Evolutionary conservation across 1,284 basidiomycete species (phyloP), one percentile per base, ranked within the genome.

Genomic region (Tilletia caries): DNA sequence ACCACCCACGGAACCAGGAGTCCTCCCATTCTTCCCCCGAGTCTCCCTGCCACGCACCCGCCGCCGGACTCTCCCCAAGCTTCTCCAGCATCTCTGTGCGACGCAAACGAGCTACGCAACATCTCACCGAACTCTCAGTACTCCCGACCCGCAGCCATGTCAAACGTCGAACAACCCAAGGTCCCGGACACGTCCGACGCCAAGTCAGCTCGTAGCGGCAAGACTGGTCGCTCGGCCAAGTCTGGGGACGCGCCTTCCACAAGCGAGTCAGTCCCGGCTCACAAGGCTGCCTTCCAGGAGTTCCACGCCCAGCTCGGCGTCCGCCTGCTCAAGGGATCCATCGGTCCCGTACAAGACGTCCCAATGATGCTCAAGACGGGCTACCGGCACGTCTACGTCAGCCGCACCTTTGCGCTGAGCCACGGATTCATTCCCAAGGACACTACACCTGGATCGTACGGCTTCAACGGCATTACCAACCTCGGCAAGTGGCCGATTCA

Each of bases 331-430:
- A 87, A 91, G 75, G 95, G 95, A 15, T 91, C 89, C 76, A 92
- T 98, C 71, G 95, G 94, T 0, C 91, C 92, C 29, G 92, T 95
- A 37, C 86, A 90, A 71, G 90, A 92, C 68, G 85, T 85, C 20
- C 82, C 84, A 32, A 85, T 85, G 85, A 96, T 97, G 93, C 87
- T 98, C 77, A 95, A 94, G 85, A 87, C 89, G n/a, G 95, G 95
- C 4, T 92, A 98, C 84, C 87, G 92, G 32, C 90, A 95, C 79
- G 94, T 98, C 68, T 98, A 98, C 84, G 91, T 98, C 71, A 95
- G 93, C 25, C 89, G 95, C 71, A 90, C 91, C 81, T 98, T 98
- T 82, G 96, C 95, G 0, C 86, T 91, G 73, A 88, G 89, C 77
- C 89, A 97, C 83, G 91, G 91, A 0, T 94, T 98, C 81, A 92